Evolutionary conservation across 225 moss, liverwort and hornwort species (phyloP).

Genomic region (Neckera pumila): DNA sequence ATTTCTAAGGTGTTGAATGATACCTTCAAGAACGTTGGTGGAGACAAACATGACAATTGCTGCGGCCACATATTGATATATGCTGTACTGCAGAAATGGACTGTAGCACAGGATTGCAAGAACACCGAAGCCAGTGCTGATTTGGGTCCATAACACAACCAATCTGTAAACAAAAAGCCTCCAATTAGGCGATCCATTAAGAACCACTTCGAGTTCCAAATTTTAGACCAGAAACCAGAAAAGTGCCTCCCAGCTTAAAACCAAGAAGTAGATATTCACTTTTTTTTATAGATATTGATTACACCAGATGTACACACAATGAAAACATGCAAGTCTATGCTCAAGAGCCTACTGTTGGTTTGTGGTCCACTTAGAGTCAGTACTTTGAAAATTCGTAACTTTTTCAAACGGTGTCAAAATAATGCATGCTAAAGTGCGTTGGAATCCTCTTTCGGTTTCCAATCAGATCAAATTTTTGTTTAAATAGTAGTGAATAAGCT

Average conservation of each 20-base stretch:
- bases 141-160: constrained; percentile 45
- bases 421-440: background rate
- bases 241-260: background rate
- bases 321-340: background rate
- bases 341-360: background rate
- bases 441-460: background rate
- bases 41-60: constrained; percentile 47
- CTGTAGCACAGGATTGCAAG: constrained; percentile 32
- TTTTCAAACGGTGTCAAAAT: background rate
- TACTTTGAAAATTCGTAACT: background rate
- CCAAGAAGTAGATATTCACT: too few relatives aligned
- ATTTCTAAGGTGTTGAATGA: background rate
- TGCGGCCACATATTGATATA: constrained; percentile 34
- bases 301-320: background rate
- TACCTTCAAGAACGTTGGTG: constrained; percentile 55
- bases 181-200: background rate
- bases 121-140: constrained; percentile 32
- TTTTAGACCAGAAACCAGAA: background rate
- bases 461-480: background rate
- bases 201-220: background rate
- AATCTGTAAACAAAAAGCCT: constrained; percentile 8
- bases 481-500: too few relatives aligned
- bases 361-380: background rate
- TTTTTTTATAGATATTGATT: background rate
- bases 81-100: constrained; percentile 21